Evolutionary conservation across 345 rosid species (phyloP), one percentile per base, ranked within the genome.

Genomic region (Syzygium aqueum): DNA sequence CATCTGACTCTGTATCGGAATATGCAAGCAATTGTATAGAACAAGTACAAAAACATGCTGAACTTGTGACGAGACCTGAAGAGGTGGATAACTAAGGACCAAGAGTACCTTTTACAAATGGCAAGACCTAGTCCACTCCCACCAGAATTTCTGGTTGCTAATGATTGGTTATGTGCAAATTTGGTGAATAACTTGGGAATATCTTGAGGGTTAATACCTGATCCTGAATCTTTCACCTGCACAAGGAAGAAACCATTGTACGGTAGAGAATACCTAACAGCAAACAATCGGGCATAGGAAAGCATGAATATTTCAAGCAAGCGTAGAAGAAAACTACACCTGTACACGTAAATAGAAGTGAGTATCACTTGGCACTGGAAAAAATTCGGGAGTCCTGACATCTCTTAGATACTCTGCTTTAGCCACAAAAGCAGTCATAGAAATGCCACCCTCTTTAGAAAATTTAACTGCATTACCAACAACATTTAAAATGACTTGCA

Each of bases 51-150:
- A 77, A 51, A 40, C 84, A 37, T n/a, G 61, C 51, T 8, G 37
- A 54, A 33, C 23, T 59, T 52, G 49, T 3, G 9, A 85, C 53
- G 50, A 33, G 52, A 21, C 46, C 85, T 51, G n/a, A 21, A 63
- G 50, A 22, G 78, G 28, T 40, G 65, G 51, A 25, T 49, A 87
- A n/a, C 33, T 73, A 54, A 77, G 53, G 8, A 73, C 23, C 19
- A 88, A 56, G 84, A 88, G 59, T 91, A 96, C 99, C 99, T 96
- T 91, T 96, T 96, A 93, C 97, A 98, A 91, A 98, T 98, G 84
- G 99, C 99, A 85, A 96, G 98, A 77, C 99, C 99, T 86, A 98
- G 98, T 87, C 99, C 99, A 90, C 95, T 96, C 90, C 99, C 99
- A 88, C 92, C 91, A 8, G 97, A 91, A 90, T 92, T 96, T 93